Conservation (phyloP, 1,284 basidiomycete genomes). For the Leccinum pallidistipes region DNA sequence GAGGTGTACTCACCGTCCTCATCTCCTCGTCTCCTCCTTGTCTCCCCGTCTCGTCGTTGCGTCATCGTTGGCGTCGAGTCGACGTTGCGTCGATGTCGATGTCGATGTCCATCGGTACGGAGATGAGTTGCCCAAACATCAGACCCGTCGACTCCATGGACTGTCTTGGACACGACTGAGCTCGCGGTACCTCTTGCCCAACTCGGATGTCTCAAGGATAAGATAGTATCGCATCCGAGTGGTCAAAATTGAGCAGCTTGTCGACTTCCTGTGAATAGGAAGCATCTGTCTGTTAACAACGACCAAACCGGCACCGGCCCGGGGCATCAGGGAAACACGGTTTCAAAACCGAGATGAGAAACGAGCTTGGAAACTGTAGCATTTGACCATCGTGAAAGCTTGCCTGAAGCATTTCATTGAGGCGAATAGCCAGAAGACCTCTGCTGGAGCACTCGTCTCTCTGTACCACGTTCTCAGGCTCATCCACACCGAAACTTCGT, state of each 20-base stretch:
- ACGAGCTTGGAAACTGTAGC: constrained; percentile 15
- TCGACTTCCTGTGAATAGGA: constrained; percentile 59
- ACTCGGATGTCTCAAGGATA: no score
- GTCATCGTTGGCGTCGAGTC: no score
- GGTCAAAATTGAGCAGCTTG: constrained; percentile 76
- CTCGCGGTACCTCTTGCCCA: constrained; percentile 22
- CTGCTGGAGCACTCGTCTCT: constrained; percentile 66
- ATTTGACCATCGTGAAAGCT: constrained; percentile 24
- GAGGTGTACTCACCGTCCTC: no score
- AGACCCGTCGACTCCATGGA: no score
- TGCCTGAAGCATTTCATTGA: constrained; percentile 87
- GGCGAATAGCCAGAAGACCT: constrained; percentile 74
- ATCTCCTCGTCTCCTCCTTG: no score
- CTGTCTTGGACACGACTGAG: no score
- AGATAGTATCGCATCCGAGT: constrained; percentile 50
- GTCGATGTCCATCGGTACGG: no score
- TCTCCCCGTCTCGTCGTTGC: no score
- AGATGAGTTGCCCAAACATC: no score
- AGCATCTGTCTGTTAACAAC: constrained; percentile 16
- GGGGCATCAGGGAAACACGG: constrained; percentile 12
- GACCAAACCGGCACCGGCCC: constrained; percentile 9
- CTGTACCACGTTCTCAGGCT: constrained; percentile 49
- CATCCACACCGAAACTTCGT: no score
- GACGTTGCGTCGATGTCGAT: no score
- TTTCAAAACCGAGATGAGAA: constrained; percentile 23